Evolutionary conservation across 148 eudicot genomes (phyloP).

Genomic region (Diospyros lotus): DNA sequence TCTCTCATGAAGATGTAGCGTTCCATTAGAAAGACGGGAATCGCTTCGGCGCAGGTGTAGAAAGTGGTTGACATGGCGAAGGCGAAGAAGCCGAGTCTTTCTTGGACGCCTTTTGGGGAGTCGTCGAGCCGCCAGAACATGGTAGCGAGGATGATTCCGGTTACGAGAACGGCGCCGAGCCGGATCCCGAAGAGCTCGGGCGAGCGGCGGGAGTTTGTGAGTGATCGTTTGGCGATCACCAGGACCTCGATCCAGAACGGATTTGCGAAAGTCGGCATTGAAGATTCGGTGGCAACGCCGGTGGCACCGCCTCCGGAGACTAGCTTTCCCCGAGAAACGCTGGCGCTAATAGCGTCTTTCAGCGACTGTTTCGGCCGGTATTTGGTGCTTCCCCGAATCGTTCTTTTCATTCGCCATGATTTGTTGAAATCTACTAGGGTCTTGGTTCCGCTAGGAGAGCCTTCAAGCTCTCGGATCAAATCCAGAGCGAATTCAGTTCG

Average conservation of each 20-base stretch:
- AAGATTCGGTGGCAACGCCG: constrained; percentile 35
- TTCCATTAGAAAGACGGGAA: constrained; percentile 67
- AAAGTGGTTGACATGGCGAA: constrained; percentile 95
- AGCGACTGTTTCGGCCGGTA: constrained; percentile 35
- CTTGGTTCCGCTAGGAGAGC: constrained; percentile 40
- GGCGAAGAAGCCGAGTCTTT: constrained; percentile 70
- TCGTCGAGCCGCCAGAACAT: constrained; percentile 61
- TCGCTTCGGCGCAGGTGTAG: constrained; percentile 88
- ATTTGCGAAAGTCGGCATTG: constrained; percentile 61
- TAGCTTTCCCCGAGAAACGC: constrained; percentile 74
- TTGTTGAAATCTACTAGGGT: constrained; percentile 50
- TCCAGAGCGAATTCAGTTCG: constrained; percentile 71
- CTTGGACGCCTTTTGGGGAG: constrained; percentile 66
- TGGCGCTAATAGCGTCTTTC: constrained; percentile 61
- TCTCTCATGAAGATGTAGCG: constrained; percentile 74
- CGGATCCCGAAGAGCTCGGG: constrained; percentile 73
- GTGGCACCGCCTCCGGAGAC: constrained; percentile 50
- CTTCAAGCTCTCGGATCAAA: constrained; percentile 66
- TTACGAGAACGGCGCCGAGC: constrained; percentile 56
- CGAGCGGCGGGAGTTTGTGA: constrained; percentile 54
- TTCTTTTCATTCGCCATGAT: constrained; percentile 38
- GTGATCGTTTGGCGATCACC: constrained; percentile 60
- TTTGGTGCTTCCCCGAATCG: neutral
- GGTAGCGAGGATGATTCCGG: constrained; percentile 74
- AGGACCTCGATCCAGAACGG: constrained; percentile 69